Percentiles rank a stretch among this genome's conserved stretches.
These are phyloP conservation scores for Backusella psychrophila DNA, from an alignment of 192 early-diverging fungal genomes.

Conservation along the genomic window DNA sequence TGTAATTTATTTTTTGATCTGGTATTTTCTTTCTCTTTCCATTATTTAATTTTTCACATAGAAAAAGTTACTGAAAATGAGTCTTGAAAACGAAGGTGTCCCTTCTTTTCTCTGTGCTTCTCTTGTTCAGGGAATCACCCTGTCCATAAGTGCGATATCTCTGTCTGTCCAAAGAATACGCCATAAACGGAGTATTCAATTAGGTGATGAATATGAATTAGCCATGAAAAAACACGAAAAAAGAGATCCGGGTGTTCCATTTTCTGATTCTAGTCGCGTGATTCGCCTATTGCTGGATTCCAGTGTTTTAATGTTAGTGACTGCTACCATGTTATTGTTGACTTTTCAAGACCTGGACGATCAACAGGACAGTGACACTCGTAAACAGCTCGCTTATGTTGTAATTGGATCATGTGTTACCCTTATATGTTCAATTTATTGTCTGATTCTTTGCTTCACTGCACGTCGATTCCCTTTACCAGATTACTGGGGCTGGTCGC, in stretches of 20 bases:
- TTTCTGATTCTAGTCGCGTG: not conserved
- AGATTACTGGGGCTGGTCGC: conserved; percentile 24
- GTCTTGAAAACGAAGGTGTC: not conserved
- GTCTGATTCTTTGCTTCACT: conserved; percentile 14
- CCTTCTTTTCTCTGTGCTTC: not conserved
- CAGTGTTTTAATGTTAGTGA: not conserved
- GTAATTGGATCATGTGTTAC: not conserved
- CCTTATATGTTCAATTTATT: conserved; percentile 23
- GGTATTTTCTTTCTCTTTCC: not conserved
- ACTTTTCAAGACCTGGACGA: not conserved
- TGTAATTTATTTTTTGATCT: not conserved
- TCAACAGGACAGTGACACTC: not conserved
- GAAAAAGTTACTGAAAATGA: not conserved
- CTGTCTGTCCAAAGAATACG: not conserved
- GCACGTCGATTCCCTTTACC: conserved; percentile 22
- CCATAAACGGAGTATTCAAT: not conserved
- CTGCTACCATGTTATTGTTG: not conserved
- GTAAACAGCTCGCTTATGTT: not conserved
- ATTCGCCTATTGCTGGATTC: not conserved
- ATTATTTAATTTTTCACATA: not conserved
- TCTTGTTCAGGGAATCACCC: not conserved
- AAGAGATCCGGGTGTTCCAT: not conserved
- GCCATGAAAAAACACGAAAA: not conserved
- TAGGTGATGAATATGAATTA: not conserved
- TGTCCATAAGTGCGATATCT: not conserved